Conservation (phyloP, 805 yeast species). For the Myxozyma geophila region DNA sequence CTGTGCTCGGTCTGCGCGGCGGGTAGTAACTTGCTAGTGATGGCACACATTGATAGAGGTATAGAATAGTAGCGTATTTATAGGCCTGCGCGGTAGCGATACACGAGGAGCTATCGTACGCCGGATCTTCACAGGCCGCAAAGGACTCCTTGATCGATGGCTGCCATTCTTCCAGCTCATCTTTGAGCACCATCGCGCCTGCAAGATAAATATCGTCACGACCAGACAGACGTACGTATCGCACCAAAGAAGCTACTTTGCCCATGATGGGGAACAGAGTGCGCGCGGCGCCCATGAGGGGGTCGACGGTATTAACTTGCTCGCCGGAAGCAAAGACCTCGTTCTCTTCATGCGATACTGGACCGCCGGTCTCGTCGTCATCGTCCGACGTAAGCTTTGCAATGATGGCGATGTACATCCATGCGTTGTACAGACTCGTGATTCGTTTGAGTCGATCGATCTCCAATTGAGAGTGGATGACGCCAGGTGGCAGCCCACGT, state of each 20-base stretch:
- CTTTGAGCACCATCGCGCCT: conserved; percentile 58
- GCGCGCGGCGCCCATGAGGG: conserved; percentile 70
- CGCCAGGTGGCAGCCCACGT: conserved; percentile 16
- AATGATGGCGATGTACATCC: conserved; percentile 70
- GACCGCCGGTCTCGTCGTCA: conserved; percentile 45
- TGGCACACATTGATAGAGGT: conserved; percentile 72
- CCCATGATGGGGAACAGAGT: conserved; percentile 68
- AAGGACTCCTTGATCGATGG: conserved; percentile 51
- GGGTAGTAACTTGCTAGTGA: conserved; percentile 48
- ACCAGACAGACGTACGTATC: conserved; percentile 51
- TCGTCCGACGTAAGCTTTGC: conserved; percentile 64
- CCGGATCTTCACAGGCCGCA: conserved; percentile 49
- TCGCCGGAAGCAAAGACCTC: conserved; percentile 10
- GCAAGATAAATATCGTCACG: conserved; percentile 46
- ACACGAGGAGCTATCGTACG: conserved; percentile 63
- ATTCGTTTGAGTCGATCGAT: conserved; percentile 42
- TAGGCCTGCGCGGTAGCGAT: conserved; percentile 74
- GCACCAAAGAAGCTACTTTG: conserved; percentile 60
- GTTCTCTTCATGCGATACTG: conserved; percentile 31
- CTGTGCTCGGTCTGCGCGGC: conserved; percentile 3
- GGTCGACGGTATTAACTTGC: conserved; percentile 54
- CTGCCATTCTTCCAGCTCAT: conserved; percentile 60
- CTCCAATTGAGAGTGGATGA: conserved; percentile 18
- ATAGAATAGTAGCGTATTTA: conserved; percentile 61
- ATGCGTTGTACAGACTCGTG: conserved; percentile 62